These are phyloP conservation scores for Simmondsia chinensis DNA, from an alignment of 148 eudicot genomes.

Conservation along the genomic window DNA sequence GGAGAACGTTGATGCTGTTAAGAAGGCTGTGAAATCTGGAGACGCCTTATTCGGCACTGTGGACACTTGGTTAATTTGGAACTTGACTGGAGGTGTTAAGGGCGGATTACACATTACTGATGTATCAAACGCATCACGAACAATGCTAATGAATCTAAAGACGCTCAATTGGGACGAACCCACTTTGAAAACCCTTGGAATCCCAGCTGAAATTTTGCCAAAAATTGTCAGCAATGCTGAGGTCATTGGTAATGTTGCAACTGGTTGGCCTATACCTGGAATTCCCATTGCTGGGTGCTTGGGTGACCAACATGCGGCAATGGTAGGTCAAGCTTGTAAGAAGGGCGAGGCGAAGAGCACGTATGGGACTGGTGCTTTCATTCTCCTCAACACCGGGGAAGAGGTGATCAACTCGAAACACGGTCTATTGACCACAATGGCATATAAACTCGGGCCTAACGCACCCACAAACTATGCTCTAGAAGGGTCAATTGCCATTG, in stretches of 20 bases:
- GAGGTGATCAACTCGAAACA: conserved; percentile 61
- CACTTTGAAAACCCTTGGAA: conserved; percentile 50
- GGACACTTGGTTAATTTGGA: conserved; percentile 97
- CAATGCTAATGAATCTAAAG: conserved; percentile 90
- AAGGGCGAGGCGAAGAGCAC: conserved; percentile 98
- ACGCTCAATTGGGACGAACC: conserved; percentile 72
- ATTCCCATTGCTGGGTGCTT: conserved; percentile 94
- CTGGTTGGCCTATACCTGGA: conserved; percentile 80
- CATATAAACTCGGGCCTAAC: conserved; percentile 80
- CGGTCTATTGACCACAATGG: conserved; percentile 76
- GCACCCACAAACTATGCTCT: conserved; percentile 83
- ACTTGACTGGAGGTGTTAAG: conserved; percentile 71
- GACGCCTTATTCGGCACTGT: conserved; percentile 97
- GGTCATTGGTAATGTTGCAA: conserved; percentile 50
- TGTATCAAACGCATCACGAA: conserved; percentile 90
- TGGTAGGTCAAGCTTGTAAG: conserved; percentile 89
- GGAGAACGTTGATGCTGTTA: conserved; percentile 73
- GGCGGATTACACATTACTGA: conserved; percentile 85
- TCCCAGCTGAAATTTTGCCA: conserved; percentile 55
- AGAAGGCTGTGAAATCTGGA: conserved; percentile 53
- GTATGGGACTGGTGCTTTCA: conserved; percentile 95
- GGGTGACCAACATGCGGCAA: conserved; percentile 98
- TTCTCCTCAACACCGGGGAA: conserved; percentile 84
- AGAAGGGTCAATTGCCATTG: conserved; percentile 98
- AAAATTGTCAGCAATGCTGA: conserved; percentile 86